phyloP scores from a whole-genome alignment of 257 asterid genomes.

The Lithospermum erythrorhizon region DNA sequence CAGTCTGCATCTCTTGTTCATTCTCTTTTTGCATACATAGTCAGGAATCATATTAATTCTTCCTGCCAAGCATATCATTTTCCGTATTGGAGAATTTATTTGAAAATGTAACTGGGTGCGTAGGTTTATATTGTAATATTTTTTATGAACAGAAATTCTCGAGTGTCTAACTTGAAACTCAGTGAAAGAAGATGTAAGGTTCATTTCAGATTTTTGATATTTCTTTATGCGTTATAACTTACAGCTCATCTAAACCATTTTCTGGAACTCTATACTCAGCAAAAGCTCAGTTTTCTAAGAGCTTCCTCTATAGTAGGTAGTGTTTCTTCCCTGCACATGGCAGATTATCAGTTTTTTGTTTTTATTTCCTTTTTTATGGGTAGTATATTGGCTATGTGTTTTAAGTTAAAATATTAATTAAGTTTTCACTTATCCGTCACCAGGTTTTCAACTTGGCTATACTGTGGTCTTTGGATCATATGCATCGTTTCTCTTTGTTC shows the following conservation, averaged over 20 bases:
- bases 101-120: neutral
- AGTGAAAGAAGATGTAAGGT: neutral
- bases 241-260: slow-evolving; percentile 97
- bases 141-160: neutral
- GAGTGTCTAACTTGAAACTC: neutral
- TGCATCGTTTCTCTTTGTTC: slow-evolving; percentile 80
- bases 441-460: slow-evolving; percentile 94
- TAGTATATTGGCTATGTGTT: neutral
- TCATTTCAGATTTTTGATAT: neutral
- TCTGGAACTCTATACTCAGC: slow-evolving; percentile 52
- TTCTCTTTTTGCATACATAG: neutral
- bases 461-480: slow-evolving; percentile 86
- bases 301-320: slow-evolving; percentile 75
- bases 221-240: slow-evolving; percentile 6
- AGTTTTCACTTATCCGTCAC: slow-evolving; percentile 4
- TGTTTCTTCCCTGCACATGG: slow-evolving; percentile 10
- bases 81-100: neutral
- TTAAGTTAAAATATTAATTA: neutral
- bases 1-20: neutral
- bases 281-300: slow-evolving; percentile 42
- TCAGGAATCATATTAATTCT: neutral
- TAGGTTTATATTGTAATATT: neutral
- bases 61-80: neutral
- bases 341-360: neutral
- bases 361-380: neutral